Base-by-base conservation (phyloP, 2,329 filamentous ascomycete species). In the Alternaria arbusti region DNA sequence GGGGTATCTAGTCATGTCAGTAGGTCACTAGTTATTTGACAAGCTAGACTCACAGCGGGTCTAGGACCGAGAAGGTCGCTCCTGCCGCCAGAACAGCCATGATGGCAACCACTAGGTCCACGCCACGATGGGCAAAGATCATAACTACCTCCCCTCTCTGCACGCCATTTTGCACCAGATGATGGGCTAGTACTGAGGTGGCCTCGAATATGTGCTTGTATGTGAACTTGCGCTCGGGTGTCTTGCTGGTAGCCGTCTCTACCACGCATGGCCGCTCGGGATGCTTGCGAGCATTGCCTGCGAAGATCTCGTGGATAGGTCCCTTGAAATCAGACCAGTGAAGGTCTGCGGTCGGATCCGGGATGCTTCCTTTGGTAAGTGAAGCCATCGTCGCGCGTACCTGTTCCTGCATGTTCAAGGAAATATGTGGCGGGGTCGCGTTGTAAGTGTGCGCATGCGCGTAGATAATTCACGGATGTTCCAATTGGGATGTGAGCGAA, bases 161-260 rank as follows among this genome's bases (percentile, higher is more conserved):
- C 67, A 93, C 85, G 61, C 94, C 94, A 72, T 89, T 86, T 54
- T 90, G 85, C 57, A 91, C 87, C 20, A 97, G 85, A 75, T 97
- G 88, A 80, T 97, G 89, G 22, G 93, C 92, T 7, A 97, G 80
- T 17, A 88, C 85, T 77, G 96, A 96, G 28, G 92, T 91, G 0
- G 91, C 90, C 82, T 97, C 91, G 75, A 94, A 87, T 75, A 98
- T 97, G 74, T 97, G 92, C 68, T 85, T 84, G 79, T 97, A 98
- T 23, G 89, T 95, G 80, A 96, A 97, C 52, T 81, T 82, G 66
- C 92, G 85, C 76, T 89, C 84, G 8, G 89, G 85, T 3, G 85
- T 83, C 28, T 74, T 80, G 54, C 72, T 78, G 1, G 84, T 85
- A 6, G 83, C 82, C 5, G 90, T 92, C 74, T 92, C 90, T 3